Evolutionary conservation across 306 rosid genomes (phyloP), one percentile per base, ranked within the genome.

Genomic region (Mucuna pruriens): DNA sequence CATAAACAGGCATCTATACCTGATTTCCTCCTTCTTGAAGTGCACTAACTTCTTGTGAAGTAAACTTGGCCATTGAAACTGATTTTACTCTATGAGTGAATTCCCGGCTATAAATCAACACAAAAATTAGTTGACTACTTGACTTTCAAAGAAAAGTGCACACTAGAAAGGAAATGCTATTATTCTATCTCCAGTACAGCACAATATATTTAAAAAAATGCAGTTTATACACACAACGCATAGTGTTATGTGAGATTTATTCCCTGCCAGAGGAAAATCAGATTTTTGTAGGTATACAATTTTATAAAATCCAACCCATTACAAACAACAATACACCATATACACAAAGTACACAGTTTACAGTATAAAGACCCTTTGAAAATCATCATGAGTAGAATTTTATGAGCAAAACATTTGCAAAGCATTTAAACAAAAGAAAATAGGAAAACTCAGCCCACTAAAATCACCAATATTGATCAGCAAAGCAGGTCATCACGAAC

Each of bases 21-120:
- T 95, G 91, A 85, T 95, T 95, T 81, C 99, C 99, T 44, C 99
- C 99, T 84, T 85, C 98, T 86, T 95, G 97, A 83, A 95, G 99
- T 42, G 98, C 91, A 69, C 33, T 85, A 76, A 93, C 99, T 93
- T 95, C 99, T 90, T 95, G 99, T 4, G 92, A 90, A 36, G 98
- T 89, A 85, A 95, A 95, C 85, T 93, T 95, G 26, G 99, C 96
- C 98, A 95, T 95, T 10, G 99, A 95, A 84, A 95, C 80, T 29
- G 98, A 95, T 81, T 95, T 95, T 74, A 95, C 96, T 69, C 99
- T 83, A 83, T 95, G 99, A 1, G 98, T 93, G 79, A 95, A 93
- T 89, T 95, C 98, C 52, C 99, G 98, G 78, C 99, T 95, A 90
- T 71, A 88, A 83, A 87, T 72, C 48, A 76, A 61, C 80, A 76